Evolutionary conservation across 2,329 filamentous ascomycete species (phyloP).

Genomic region (Corynespora cassiicola): DNA sequence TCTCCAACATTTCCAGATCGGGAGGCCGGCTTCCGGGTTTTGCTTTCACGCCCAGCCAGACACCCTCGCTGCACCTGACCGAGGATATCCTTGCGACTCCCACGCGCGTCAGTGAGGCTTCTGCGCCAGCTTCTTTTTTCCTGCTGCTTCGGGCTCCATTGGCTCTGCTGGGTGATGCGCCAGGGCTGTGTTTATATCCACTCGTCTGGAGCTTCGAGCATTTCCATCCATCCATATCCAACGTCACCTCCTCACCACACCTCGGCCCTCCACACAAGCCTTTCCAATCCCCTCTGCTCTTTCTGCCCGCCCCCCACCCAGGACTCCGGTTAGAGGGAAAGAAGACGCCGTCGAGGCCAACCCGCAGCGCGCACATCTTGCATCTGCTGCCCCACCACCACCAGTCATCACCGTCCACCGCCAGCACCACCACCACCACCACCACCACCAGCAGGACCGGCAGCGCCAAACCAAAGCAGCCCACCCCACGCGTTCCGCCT

Average conservation of each 20-base stretch:
- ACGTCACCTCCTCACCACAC: constrained; percentile 31
- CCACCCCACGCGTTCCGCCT: constrained; percentile 7
- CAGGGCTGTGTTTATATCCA: constrained; percentile 45
- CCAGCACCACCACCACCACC: not conserved
- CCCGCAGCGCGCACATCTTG: not conserved
- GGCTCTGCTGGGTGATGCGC: constrained; percentile 40
- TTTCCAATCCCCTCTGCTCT: constrained; percentile 19
- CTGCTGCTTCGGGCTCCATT: constrained; percentile 44
- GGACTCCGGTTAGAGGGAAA: no score
- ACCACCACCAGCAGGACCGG: not conserved
- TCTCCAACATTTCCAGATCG: constrained; percentile 46
- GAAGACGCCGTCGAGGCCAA: no score
- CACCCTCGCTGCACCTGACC: constrained; percentile 42
- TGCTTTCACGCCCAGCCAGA: constrained; percentile 28
- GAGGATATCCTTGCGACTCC: constrained; percentile 45
- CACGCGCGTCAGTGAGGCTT: constrained; percentile 42
- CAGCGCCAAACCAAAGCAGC: constrained; percentile 1
- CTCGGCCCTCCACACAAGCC: constrained; percentile 8
- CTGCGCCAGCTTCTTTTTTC: constrained; percentile 40
- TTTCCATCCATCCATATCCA: constrained; percentile 31
- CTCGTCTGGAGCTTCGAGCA: constrained; percentile 36
- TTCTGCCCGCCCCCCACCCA: no score
- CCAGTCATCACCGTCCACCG: constrained; percentile 3
- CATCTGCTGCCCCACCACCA: constrained; percentile 5
- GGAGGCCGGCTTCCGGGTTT: constrained; percentile 40